phyloP scores from a whole-genome alignment of 805 yeast species.

The Priceomyces haplophilus region DNA sequence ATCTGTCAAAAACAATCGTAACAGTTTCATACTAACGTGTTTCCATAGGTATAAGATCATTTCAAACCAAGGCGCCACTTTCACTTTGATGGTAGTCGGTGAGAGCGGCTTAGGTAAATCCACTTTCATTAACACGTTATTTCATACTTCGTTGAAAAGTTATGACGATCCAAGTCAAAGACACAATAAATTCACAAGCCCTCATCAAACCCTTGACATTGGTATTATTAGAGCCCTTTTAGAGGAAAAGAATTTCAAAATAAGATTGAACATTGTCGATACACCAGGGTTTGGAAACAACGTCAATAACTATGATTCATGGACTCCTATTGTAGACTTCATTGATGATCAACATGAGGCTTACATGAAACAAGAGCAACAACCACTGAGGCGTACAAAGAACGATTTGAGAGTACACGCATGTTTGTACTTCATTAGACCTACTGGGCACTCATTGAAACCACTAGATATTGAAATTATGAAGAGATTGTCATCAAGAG shows the following conservation, averaged over 20 bases:
- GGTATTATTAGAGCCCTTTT: constrained; percentile 76
- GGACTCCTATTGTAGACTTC: constrained; percentile 85
- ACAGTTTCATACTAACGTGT: constrained; percentile 5
- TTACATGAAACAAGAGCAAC: constrained; percentile 90
- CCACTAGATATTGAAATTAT: constrained; percentile 86
- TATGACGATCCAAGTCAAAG: constrained; percentile 54
- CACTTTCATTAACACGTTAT: constrained; percentile 83
- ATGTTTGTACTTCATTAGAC: constrained; percentile 84
- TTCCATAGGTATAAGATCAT: constrained; percentile 63
- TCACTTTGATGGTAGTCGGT: constrained; percentile 85
- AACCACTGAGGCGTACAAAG: constrained; percentile 64
- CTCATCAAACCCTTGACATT: constrained; percentile 70
- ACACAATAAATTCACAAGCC: constrained; percentile 52
- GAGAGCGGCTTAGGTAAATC: constrained; percentile 91
- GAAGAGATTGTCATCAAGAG: constrained; percentile 77
- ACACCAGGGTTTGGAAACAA: constrained; percentile 95
- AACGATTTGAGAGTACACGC: constrained; percentile 89
- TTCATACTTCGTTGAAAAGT: constrained; percentile 68
- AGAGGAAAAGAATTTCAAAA: constrained; percentile 78
- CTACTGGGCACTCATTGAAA: constrained; percentile 83
- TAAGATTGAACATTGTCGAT: constrained; percentile 78
- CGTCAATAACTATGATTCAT: constrained; percentile 77
- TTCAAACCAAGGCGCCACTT: constrained; percentile 69
- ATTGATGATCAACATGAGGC: constrained; percentile 89
- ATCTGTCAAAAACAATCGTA: neutral